Base-by-base conservation (phyloP, 805 yeast species). In the Limtongozyma cylindracea region DNA sequence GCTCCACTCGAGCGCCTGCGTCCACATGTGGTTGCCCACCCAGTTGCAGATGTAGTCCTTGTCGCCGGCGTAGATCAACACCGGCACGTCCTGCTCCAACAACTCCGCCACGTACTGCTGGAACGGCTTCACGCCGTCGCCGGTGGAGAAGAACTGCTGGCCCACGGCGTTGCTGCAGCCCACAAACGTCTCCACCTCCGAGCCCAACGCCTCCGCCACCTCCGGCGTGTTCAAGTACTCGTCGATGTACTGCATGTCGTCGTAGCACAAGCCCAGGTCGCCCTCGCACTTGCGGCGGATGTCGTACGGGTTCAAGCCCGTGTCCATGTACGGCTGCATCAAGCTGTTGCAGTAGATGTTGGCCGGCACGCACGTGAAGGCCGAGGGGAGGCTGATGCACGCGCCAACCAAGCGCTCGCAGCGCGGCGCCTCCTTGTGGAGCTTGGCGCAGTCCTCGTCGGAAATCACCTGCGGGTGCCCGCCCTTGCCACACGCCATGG, bases 221-320 rank as follows among this genome's bases (percentile, higher is more conserved):
- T 30, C 40, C 13, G 53, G 59, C 28, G 49, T 53, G 41, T 66
- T 62, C 37, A 65, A 49, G 39, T 53, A 67, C 12, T 47, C 43
- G 23, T 53, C 62, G 25, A 64, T 45, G 33, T 53, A 50, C 20
- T 47, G 53, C 47, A 61, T 41, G 21, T 45, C 59, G 21, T 33
- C 41, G 40, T 67, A 67, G 41, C 74, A 66, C 29, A 55, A 41
- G 10, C 58, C 53, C 14, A 54, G 58, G 20, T 52, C 53, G 19
- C 49, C 61, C 10, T 23, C 44, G 33, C 71, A 63, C 33, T 37
- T 33, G 30, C 41, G 49, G 39, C 76, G 55, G 26, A 68, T 61
- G 35, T 68, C 77, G 33, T 68, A 68, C 12, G 63, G 67, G 33
- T 68, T 68, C 32, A 58, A 53, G 5, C 68, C 68, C 2, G 69